These are phyloP conservation scores for Plectosphaerella plurivora DNA, from an alignment of 2,329 filamentous ascomycete genomes.

Conservation along the genomic window DNA sequence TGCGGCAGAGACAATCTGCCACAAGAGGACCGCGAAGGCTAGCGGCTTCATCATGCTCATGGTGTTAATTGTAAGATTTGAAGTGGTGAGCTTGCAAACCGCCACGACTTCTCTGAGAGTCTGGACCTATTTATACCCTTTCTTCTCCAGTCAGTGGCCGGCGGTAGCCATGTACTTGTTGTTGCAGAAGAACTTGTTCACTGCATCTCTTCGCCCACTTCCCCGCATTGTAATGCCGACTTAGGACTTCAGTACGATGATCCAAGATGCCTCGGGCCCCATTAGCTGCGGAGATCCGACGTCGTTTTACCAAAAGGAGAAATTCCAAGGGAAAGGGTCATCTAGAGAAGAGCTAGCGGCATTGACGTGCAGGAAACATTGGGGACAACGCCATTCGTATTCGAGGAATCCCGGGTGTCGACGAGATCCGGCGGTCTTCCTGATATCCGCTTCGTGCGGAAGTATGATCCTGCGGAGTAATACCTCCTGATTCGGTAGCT, in stretches of 20 bases:
- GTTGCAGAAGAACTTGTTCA: neutral
- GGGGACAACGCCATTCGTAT: neutral
- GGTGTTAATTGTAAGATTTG: neutral
- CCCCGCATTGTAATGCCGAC: neutral
- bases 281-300: neutral
- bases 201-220: neutral
- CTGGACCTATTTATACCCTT: neutral
- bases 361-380: neutral
- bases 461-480: neutral
- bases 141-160: neutral
- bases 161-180: neutral
- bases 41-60: neutral
- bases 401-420: neutral
- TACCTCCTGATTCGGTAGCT: too few species aligned
- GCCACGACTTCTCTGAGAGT: neutral
- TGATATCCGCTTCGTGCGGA: neutral
- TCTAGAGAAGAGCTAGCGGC: neutral
- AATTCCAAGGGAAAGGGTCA: too few species aligned
- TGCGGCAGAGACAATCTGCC: neutral
- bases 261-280: neutral
- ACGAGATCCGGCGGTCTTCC: neutral
- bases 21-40: neutral
- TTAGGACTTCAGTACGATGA: neutral
- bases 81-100: too few species aligned
- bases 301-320: too few species aligned